Conservation (phyloP, 176 grass and related monocot genomes). For the Bonia amplexicaulis region DNA sequence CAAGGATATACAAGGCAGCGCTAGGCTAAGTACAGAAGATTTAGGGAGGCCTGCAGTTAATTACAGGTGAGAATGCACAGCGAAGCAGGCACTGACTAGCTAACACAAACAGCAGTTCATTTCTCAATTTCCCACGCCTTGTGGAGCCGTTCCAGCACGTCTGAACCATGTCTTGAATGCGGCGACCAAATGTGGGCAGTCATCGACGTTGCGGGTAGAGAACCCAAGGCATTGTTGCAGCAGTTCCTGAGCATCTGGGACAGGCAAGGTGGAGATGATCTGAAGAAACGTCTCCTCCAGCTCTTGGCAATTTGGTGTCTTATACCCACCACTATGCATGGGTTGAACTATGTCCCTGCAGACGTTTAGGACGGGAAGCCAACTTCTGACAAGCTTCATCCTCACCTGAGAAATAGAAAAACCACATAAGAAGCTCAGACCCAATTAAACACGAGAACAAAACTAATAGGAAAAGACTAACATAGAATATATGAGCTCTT, state of each 20-base stretch:
- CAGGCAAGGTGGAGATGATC: slow-evolving; percentile 71
- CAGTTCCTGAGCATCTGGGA: slow-evolving; percentile 62
- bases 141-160: slow-evolving; percentile 30
- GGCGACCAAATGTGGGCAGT: slow-evolving; percentile 31
- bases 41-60: neutral
- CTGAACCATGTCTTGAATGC: slow-evolving; percentile 39
- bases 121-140: slow-evolving; percentile 12
- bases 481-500: neutral
- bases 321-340: slow-evolving; percentile 57
- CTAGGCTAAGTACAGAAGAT: slow-evolving; percentile 9
- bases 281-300: slow-evolving; percentile 75
- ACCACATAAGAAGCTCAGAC: neutral
- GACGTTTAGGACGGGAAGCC: slow-evolving; percentile 84
- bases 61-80: slow-evolving; percentile 6
- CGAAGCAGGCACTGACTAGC: neutral
- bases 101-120: neutral
- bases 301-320: slow-evolving; percentile 52
- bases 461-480: neutral
- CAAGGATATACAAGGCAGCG: neutral
- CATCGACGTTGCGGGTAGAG: slow-evolving; percentile 51
- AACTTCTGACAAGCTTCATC: slow-evolving; percentile 60
- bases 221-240: slow-evolving; percentile 77
- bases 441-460: neutral
- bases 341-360: slow-evolving; percentile 58
- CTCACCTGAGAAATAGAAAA: slow-evolving; percentile 50